A percentile compares a stretch with the other conserved stretches of the same genome.
phyloP scores from a whole-genome alignment of 2,329 filamentous ascomycete species.

The Neonectria magnoliae region DNA sequence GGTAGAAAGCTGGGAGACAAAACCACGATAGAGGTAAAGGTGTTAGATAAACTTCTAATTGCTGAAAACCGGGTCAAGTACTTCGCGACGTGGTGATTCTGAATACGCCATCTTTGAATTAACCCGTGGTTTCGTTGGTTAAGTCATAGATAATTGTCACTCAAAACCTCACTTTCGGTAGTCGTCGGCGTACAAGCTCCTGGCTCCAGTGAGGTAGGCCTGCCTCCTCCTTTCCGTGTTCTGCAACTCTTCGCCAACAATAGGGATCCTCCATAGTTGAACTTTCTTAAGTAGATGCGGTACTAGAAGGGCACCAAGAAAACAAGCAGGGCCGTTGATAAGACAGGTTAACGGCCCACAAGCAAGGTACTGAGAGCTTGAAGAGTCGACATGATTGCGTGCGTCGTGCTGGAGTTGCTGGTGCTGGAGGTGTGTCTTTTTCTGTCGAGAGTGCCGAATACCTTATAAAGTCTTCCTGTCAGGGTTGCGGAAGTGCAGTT shows the following conservation, averaged over 20 bases:
- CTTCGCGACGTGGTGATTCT: conserved; percentile 29
- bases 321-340: conserved; percentile 7
- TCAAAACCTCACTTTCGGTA: conserved; percentile 18
- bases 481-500: no score
- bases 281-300: neutral
- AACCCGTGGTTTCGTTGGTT: neutral
- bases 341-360: conserved; percentile 10
- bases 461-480: neutral
- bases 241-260: conserved; percentile 21
- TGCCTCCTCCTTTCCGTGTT: conserved; percentile 25
- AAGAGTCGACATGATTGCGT: conserved; percentile 9
- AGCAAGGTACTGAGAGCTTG: conserved; percentile 2
- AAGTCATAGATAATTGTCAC: neutral
- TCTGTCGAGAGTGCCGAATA: neutral
- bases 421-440: neutral
- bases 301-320: neutral
- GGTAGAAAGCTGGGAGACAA: conserved; percentile 29
- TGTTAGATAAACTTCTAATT: conserved; percentile 1
- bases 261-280: conserved; percentile 18
- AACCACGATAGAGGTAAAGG: conserved; percentile 17
- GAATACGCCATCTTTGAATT: conserved; percentile 30
- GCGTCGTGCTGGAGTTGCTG: neutral
- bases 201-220: conserved; percentile 25
- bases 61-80: neutral
- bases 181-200: conserved; percentile 22